These are phyloP conservation scores for Dipodascopsis uninucleata DNA, from an alignment of 805 yeast species.

Conservation along the genomic window DNA sequence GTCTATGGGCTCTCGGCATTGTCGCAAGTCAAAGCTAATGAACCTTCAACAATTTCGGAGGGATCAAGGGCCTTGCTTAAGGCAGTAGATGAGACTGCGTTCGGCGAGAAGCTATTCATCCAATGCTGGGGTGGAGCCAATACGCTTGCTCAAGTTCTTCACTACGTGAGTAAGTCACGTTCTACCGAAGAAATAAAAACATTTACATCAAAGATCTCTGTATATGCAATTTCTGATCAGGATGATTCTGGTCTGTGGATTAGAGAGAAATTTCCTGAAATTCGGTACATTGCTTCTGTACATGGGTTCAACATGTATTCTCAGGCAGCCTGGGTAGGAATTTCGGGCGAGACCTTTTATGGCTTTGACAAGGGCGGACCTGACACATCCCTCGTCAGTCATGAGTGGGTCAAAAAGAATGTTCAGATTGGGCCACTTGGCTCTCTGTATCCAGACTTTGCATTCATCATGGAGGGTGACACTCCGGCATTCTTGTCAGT, in stretches of 20 bases:
- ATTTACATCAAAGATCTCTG: slow-evolving; percentile 3
- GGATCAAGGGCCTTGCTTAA: too few relatives aligned
- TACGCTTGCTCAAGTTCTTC: slow-evolving; percentile 6
- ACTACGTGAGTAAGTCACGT: background rate
- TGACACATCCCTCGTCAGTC: background rate
- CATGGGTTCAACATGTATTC: slow-evolving; percentile 9
- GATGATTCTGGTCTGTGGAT: slow-evolving; percentile 10
- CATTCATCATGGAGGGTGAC: slow-evolving; percentile 8
- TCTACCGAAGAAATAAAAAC: background rate
- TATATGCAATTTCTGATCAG: slow-evolving; percentile 11
- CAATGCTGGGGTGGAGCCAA: slow-evolving; percentile 10
- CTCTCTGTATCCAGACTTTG: slow-evolving; percentile 2
- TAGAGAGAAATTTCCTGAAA: slow-evolving; percentile 2
- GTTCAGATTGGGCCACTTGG: slow-evolving; percentile 14
- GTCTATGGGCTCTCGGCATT: too few relatives aligned
- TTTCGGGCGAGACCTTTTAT: slow-evolving; percentile 7
- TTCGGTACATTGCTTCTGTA: slow-evolving; percentile 5
- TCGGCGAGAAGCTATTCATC: slow-evolving; percentile 3
- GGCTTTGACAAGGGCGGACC: slow-evolving; percentile 10
- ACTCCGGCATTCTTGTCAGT: slow-evolving; percentile 9
- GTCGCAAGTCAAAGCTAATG: too few relatives aligned
- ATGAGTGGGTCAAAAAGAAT: slow-evolving; percentile 8
- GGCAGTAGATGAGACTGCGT: background rate
- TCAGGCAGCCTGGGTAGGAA: slow-evolving; percentile 6
- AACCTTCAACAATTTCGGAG: too few relatives aligned